A percentile compares a stretch with the other conserved stretches of the same genome.
Conservation (phyloP, 2,329 filamentous ascomycete species). For the Pyrenophora graminea region DNA sequence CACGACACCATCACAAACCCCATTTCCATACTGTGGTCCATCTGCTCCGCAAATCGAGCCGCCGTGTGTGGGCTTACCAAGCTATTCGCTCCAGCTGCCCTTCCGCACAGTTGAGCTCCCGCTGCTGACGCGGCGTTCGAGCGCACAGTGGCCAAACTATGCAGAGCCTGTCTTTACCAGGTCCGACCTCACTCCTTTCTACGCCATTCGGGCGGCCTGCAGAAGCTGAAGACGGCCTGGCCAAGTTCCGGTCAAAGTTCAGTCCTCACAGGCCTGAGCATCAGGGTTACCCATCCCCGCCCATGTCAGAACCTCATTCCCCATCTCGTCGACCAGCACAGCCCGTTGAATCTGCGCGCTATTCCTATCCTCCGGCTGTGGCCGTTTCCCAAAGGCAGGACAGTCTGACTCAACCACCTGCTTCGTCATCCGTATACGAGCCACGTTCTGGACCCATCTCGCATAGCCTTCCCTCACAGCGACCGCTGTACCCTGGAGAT, state of each 20-base stretch:
- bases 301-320: conserved; percentile 57
- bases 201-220: conserved; percentile 45
- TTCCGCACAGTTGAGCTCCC: conserved; percentile 36
- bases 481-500: conserved; percentile 39
- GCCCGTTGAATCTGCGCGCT: conserved; percentile 38
- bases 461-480: conserved; percentile 29
- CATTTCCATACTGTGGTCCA: conserved; percentile 21
- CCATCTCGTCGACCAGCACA: conserved; percentile 46
- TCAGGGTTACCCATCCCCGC: conserved; percentile 54
- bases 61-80: conserved; percentile 20
- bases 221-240: conserved; percentile 43
- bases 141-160: conserved; percentile 46
- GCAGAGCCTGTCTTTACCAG: conserved; percentile 49
- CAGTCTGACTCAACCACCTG: conserved; percentile 31
- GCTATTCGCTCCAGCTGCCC: conserved; percentile 26
- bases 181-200: conserved; percentile 41
- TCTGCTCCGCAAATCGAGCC: conserved; percentile 23
- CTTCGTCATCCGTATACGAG: conserved; percentile 32
- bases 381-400: conserved; percentile 32
- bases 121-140: conserved; percentile 44
- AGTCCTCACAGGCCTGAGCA: conserved; percentile 43
- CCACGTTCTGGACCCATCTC: conserved; percentile 26
- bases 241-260: conserved; percentile 41
- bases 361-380: conserved; percentile 31
- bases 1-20: conserved; percentile 12